A percentile compares a stretch with the other conserved stretches of the same genome.
Evolutionary conservation across 192 early-diverging fungal genomes (phyloP).

Genomic region (Coemansia sp.): DNA sequence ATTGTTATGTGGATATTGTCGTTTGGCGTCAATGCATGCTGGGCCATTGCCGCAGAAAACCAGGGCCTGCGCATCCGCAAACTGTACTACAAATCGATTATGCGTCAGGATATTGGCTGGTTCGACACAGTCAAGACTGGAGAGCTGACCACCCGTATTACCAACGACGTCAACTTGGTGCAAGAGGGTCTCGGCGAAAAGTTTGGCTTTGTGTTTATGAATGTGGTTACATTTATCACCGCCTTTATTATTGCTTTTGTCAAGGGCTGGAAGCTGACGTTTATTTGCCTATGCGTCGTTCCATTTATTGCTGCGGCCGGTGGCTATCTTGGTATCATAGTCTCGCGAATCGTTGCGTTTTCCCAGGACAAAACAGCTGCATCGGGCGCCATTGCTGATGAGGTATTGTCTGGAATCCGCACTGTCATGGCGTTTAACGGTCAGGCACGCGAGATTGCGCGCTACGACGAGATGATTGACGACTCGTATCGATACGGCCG

Average conservation of each 20-base stretch:
- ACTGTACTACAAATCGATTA: slow-evolving; percentile 73
- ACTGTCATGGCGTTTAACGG: slow-evolving; percentile 83
- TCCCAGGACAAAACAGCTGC: slow-evolving; percentile 71
- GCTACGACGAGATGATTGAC: slow-evolving; percentile 66
- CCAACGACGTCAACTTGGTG: slow-evolving; percentile 78
- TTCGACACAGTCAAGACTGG: slow-evolving; percentile 79
- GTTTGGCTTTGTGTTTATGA: slow-evolving; percentile 66
- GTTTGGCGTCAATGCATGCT: slow-evolving; percentile 42
- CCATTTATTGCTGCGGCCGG: slow-evolving; percentile 65
- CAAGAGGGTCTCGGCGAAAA: slow-evolving; percentile 90
- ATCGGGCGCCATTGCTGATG: slow-evolving; percentile 81
- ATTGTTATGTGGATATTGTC: slow-evolving; percentile 42
- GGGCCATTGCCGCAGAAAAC: slow-evolving; percentile 57
- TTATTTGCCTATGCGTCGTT: slow-evolving; percentile 75
- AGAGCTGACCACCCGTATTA: slow-evolving; percentile 80
- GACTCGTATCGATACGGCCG: slow-evolving; percentile 65
- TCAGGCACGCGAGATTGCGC: slow-evolving; percentile 66
- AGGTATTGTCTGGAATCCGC: slow-evolving; percentile 76
- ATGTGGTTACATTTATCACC: slow-evolving; percentile 66
- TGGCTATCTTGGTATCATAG: slow-evolving; percentile 56
- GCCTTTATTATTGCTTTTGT: slow-evolving; percentile 80
- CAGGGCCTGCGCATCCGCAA: slow-evolving; percentile 77
- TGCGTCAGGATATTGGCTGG: slow-evolving; percentile 88
- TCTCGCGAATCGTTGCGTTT: slow-evolving; percentile 41
- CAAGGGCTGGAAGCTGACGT: slow-evolving; percentile 76